These are phyloP conservation scores for Oryza meridionalis DNA, from an alignment of 176 grass and related monocot genomes.

Conservation along the genomic window DNA sequence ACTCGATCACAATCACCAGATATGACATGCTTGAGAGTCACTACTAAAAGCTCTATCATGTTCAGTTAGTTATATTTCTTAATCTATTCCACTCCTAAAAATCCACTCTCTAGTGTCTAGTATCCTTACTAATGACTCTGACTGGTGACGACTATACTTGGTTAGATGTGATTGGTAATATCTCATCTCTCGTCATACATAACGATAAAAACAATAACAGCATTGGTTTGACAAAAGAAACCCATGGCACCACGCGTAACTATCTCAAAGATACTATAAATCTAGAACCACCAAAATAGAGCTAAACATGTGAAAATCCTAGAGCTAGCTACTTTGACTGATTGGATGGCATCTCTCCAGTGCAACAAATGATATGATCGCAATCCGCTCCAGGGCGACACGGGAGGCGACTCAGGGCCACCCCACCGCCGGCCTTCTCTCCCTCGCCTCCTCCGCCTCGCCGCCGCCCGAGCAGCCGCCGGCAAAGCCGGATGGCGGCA, in stretches of 20 bases:
- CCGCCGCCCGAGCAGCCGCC: too few species aligned
- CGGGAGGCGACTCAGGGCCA: too few species aligned
- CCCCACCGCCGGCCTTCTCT: too few species aligned
- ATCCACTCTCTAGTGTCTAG: neutral
- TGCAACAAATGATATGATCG: constrained; percentile 9
- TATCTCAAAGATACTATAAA: neutral
- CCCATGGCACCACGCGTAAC: neutral
- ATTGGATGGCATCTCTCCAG: neutral
- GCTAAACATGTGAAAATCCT: neutral
- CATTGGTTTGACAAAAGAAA: neutral
- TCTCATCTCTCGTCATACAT: neutral
- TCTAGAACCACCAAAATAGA: neutral
- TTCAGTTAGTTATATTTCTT: neutral
- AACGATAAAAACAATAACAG: neutral
- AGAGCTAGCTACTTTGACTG: neutral
- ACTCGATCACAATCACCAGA: neutral
- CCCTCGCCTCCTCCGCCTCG: too few species aligned
- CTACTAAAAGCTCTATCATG: neutral
- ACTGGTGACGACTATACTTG: too few species aligned
- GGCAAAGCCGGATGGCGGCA: too few species aligned
- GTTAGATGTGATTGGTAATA: neutral
- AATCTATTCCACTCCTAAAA: neutral
- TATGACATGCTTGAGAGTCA: neutral
- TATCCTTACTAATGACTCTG: neutral
- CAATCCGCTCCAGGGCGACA: too few species aligned